phyloP scores from a whole-genome alignment of 2,329 filamentous ascomycete species.

The Hymenoscyphus scutula region DNA sequence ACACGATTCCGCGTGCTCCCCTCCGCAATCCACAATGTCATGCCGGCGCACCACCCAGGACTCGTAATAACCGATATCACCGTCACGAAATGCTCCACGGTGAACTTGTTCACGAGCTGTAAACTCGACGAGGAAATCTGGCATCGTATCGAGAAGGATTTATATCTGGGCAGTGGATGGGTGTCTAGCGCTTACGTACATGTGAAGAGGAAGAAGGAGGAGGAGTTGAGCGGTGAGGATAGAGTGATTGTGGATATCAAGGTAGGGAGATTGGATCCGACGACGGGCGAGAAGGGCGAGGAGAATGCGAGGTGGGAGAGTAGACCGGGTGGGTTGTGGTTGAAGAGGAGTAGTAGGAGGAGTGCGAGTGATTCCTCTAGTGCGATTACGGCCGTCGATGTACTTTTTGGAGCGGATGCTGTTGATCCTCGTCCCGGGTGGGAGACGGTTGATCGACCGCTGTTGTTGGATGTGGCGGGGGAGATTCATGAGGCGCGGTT shows the following conservation, averaged over 20 bases:
- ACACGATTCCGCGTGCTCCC: conserved; percentile 67
- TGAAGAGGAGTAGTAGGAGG: conserved; percentile 48
- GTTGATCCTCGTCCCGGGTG: conserved; percentile 86
- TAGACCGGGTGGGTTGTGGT: conserved; percentile 65
- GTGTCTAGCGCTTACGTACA: conserved; percentile 65
- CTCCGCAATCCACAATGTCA: conserved; percentile 63
- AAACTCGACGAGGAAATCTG: conserved; percentile 57
- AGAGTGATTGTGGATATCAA: conserved; percentile 63
- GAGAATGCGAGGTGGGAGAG: conserved; percentile 63
- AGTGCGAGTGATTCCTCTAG: conserved; percentile 46
- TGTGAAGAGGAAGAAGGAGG: conserved; percentile 67
- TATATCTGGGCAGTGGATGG: conserved; percentile 65
- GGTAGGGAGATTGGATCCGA: conserved; percentile 60
- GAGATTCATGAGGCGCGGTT: conserved; percentile 69
- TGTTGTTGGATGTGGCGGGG: conserved; percentile 65
- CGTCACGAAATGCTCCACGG: conserved; percentile 59
- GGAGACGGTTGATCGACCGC: conserved; percentile 70
- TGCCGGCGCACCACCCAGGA: conserved; percentile 67
- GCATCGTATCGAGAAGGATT: conserved; percentile 69
- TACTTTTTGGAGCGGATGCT: conserved; percentile 71
- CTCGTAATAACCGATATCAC: conserved; percentile 70
- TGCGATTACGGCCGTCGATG: conserved; percentile 65
- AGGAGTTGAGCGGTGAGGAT: conserved; percentile 62
- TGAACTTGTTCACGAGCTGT: conserved; percentile 60
- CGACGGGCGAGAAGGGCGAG: conserved; percentile 47